Base-by-base conservation (phyloP, 2,329 filamentous ascomycete genomes). In the Fusarium chuoi region DNA sequence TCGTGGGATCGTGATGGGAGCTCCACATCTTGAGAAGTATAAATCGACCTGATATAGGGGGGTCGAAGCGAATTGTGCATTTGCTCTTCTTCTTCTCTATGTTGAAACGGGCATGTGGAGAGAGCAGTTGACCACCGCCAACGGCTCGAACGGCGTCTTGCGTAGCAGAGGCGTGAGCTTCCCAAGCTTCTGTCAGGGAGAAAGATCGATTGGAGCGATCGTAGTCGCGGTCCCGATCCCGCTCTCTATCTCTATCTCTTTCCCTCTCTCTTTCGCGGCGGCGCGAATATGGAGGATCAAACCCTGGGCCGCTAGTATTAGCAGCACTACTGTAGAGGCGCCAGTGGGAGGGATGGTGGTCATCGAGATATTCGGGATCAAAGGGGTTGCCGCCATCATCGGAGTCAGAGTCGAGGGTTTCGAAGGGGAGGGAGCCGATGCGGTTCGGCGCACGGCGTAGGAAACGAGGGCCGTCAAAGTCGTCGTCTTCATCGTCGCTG, bases 21-120 rank as follows among this genome's bases (percentile, higher is more conserved):
- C 92, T 95, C 93, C 94, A 98, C 81, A 98, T 90, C 85, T 98
- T 98, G 72, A 98, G 86, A 46, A 98, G 83, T 59, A 98, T 92
- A 80, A 93, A 97, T 64, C 94, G 89, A 10, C 93, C 94, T 17
- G 93, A 94, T 68, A 96, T 89, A 0, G 93, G 92, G 64, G 94
- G 93, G 76, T 95, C 90, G 76, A 98, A 98, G 66, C 90, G 92
- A 77, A 98, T 93, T 20, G 92, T 95, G 76, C 96, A 96, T 82
- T 92, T 94, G 84, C 90, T 94, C 84, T 94, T 95, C 77, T 92
- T 89, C 81, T 91, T 90, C 78, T 93, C 91, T 62, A 98, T 97
- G 79, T 92, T 93, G 83, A 98, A 98, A 35, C 90, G 89, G 6
- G 94, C 94, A 81, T 94, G 90, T 1, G 94, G 94, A 39, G 87